Percentiles rank a stretch among this genome's conserved stretches.
Evolutionary conservation across 345 rosid genomes (phyloP).

Genomic region (Crucihimalaya himalaica): DNA sequence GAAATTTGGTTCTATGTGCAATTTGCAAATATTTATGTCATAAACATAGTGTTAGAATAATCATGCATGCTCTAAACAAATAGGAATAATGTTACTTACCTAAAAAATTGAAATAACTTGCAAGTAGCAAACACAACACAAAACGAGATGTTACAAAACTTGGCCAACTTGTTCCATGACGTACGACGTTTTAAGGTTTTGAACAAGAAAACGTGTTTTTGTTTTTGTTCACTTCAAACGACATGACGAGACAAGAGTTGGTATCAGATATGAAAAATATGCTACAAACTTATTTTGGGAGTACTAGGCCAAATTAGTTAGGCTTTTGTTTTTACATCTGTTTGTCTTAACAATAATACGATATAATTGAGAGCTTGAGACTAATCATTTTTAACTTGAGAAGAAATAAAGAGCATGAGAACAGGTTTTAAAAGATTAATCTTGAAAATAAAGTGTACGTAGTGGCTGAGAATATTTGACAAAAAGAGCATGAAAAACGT

Average conservation of each 20-base stretch:
- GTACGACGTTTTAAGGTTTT: slow-evolving; percentile 13
- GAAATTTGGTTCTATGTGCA: background rate
- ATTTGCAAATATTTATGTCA: background rate
- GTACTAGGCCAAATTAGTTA: background rate
- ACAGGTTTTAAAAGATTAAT: too few relatives aligned
- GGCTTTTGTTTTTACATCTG: background rate
- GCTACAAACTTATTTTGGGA: background rate
- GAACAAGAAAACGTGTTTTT: slow-evolving; percentile 3
- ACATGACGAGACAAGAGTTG: slow-evolving; percentile 11
- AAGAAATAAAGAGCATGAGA: background rate
- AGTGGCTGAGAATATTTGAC: background rate
- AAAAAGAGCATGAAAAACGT: slow-evolving; percentile 10
- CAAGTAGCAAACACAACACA: slow-evolving; percentile 11
- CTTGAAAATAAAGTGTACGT: background rate
- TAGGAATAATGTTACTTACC: background rate
- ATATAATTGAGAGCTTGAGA: background rate
- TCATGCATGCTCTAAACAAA: background rate
- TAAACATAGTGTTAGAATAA: background rate
- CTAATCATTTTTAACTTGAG: background rate
- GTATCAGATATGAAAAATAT: background rate
- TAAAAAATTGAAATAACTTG: background rate
- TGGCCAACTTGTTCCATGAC: slow-evolving; percentile 26
- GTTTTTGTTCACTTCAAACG: slow-evolving; percentile 4
- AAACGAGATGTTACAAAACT: slow-evolving; percentile 2
- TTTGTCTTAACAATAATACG: background rate